phyloP scores from a whole-genome alignment of 805 yeast genomes.

The Spathaspora girioi region DNA sequence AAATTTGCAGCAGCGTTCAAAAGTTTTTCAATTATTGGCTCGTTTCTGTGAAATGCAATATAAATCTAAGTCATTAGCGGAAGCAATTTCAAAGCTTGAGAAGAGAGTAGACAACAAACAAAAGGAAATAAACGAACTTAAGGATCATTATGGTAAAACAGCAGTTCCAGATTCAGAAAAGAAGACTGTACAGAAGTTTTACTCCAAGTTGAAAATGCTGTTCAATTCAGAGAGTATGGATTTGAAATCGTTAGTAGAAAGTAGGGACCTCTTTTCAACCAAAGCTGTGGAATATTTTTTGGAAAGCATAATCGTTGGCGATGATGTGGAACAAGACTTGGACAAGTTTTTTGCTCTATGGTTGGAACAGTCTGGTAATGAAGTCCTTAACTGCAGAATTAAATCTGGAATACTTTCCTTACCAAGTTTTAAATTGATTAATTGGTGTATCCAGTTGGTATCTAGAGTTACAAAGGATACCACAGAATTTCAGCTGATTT shows the following conservation, averaged over 20 bases:
- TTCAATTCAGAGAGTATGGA: slow-evolving; percentile 48
- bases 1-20: slow-evolving; percentile 28
- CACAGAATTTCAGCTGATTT: slow-evolving; percentile 50
- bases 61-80: slow-evolving; percentile 40
- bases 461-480: slow-evolving; percentile 58
- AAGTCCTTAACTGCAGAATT: slow-evolving; percentile 42
- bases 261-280: slow-evolving; percentile 41
- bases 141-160: slow-evolving; percentile 37
- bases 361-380: slow-evolving; percentile 57
- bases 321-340: slow-evolving; percentile 46
- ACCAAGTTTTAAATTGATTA: slow-evolving; percentile 60
- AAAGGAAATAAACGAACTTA: slow-evolving; percentile 48
- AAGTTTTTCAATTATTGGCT: slow-evolving; percentile 59
- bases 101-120: slow-evolving; percentile 39
- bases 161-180: slow-evolving; percentile 44
- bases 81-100: slow-evolving; percentile 40
- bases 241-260: slow-evolving; percentile 32
- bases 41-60: slow-evolving; percentile 68
- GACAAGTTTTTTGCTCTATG: slow-evolving; percentile 83
- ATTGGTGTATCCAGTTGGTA: slow-evolving; percentile 81
- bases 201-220: slow-evolving; percentile 46
- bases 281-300: slow-evolving; percentile 61
- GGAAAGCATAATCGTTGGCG: slow-evolving; percentile 45
- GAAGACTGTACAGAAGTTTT: slow-evolving; percentile 50
- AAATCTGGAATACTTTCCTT: slow-evolving; percentile 33